A percentile compares a stretch with the other conserved stretches of the same genome.
Evolutionary conservation across 2,329 filamentous ascomycete genomes (phyloP).

Genomic region (Fonsecaea pedrosoi): DNA sequence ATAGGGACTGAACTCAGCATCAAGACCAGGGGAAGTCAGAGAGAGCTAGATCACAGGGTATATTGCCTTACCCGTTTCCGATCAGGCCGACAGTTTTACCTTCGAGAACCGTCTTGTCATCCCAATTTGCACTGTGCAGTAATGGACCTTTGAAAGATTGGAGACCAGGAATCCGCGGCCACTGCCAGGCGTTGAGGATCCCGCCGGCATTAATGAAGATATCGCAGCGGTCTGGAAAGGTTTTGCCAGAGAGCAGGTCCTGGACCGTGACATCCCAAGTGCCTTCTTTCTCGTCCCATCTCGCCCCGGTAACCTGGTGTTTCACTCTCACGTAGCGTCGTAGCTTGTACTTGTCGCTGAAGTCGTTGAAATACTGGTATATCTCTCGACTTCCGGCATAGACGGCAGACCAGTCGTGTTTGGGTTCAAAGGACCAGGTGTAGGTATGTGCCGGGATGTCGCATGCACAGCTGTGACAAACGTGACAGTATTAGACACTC

Average conservation of each 20-base stretch:
- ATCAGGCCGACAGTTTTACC: conserved; percentile 41
- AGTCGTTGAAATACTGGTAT: conserved; percentile 67
- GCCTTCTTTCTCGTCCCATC: conserved; percentile 19
- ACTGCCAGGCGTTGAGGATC: conserved; percentile 61
- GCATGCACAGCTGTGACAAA: conserved; percentile 19
- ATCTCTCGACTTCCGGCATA: conserved; percentile 73
- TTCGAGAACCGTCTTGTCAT: conserved; percentile 42
- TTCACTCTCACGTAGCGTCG: conserved; percentile 60
- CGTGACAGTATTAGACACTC: too few species aligned
- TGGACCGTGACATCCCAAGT: conserved; percentile 17
- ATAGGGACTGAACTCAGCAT: conserved; percentile 39
- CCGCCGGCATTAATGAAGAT: conserved; percentile 62
- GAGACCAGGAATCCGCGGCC: conserved; percentile 43
- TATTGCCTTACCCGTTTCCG: conserved; percentile 37
- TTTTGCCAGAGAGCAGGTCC: conserved; percentile 8
- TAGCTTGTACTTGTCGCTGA: conserved; percentile 69
- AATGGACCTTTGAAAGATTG: conserved; percentile 40
- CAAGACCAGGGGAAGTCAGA: neutral
- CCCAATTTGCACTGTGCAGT: conserved; percentile 43
- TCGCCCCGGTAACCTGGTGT: conserved; percentile 23
- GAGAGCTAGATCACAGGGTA: neutral
- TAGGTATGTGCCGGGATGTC: conserved; percentile 62
- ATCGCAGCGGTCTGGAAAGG: conserved; percentile 27
- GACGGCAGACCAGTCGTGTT: conserved; percentile 71
- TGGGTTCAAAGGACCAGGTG: conserved; percentile 71